phyloP scores from a whole-genome alignment of 1,284 basidiomycete genomes.

The Moniliophthora roreri region DNA sequence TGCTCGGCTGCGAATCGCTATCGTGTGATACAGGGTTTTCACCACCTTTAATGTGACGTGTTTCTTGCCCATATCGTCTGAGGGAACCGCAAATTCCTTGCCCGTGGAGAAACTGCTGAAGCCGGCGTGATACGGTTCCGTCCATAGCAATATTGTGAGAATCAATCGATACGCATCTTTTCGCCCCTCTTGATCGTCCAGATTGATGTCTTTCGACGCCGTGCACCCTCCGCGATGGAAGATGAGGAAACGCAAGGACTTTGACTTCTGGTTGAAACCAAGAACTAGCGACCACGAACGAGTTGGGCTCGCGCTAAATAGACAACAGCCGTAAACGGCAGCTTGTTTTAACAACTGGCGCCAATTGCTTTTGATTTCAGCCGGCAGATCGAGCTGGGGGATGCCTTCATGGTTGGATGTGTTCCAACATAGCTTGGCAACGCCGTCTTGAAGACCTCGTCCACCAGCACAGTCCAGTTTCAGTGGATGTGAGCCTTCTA shows the following conservation, averaged over 20 bases:
- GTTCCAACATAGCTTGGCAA: neutral
- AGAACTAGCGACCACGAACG: slow-evolving; percentile 8
- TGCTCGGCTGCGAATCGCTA: too few relatives aligned
- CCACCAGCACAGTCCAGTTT: neutral
- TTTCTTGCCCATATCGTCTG: neutral
- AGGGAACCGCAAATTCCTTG: neutral
- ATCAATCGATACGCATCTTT: slow-evolving; percentile 4
- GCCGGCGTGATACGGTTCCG: neutral
- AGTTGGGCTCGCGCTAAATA: slow-evolving; percentile 8
- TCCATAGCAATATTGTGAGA: slow-evolving; percentile 9
- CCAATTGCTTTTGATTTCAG: slow-evolving; percentile 13
- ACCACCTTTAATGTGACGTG: too few relatives aligned
- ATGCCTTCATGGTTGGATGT: neutral
- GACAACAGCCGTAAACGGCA: slow-evolving; percentile 7
- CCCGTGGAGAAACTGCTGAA: slow-evolving; percentile 1
- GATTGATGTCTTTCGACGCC: slow-evolving; percentile 8
- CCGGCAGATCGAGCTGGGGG: slow-evolving; percentile 3
- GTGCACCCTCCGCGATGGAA: slow-evolving; percentile 13
- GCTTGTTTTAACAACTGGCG: slow-evolving; percentile 8
- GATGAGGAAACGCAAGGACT: slow-evolving; percentile 11
- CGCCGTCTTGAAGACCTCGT: too few relatives aligned
- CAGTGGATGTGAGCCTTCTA: neutral
- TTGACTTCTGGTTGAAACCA: slow-evolving; percentile 7
- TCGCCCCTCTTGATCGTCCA: neutral
- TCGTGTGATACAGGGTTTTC: neutral